Evolutionary conservation across 768 basidiomycete species (phyloP).

Genomic region (Wakefieldia striispora): DNA sequence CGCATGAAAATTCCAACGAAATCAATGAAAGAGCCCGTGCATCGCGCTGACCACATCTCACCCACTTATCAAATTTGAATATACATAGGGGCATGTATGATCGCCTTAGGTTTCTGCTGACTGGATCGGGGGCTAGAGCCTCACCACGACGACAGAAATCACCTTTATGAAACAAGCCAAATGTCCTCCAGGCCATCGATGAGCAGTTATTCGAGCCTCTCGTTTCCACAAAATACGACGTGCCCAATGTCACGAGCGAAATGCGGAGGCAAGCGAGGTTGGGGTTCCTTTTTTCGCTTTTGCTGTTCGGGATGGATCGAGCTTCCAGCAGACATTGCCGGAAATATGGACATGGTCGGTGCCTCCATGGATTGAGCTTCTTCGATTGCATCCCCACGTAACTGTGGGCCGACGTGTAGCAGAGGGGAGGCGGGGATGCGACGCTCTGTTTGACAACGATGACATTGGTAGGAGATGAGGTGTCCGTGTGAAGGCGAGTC

Average conservation of each 20-base stretch:
- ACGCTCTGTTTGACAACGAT: constrained; percentile 51
- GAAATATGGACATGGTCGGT: neutral
- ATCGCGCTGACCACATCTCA: too few relatives aligned
- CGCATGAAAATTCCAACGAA: too few relatives aligned
- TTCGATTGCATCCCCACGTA: neutral
- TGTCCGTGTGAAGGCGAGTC: constrained; percentile 50
- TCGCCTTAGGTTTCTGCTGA: too few relatives aligned
- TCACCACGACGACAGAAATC: too few relatives aligned
- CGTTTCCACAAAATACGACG: constrained; percentile 64
- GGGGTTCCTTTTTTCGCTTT: constrained; percentile 10
- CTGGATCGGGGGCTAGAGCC: too few relatives aligned
- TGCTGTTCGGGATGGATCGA: neutral
- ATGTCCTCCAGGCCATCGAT: too few relatives aligned
- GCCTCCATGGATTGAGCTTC: neutral
- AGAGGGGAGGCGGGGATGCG: constrained; percentile 66
- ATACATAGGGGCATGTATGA: too few relatives aligned
- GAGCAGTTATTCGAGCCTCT: constrained; percentile 42
- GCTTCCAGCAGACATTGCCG: neutral
- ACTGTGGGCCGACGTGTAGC: constrained; percentile 4
- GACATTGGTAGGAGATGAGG: constrained; percentile 56
- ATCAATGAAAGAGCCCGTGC: too few relatives aligned
- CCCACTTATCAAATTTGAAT: too few relatives aligned
- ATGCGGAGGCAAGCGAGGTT: constrained; percentile 51
- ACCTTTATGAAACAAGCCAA: too few relatives aligned
- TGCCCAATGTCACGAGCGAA: constrained; percentile 66